Evolutionary conservation across 805 yeast species (phyloP).

Genomic region (Suhomyces pyralidae): DNA sequence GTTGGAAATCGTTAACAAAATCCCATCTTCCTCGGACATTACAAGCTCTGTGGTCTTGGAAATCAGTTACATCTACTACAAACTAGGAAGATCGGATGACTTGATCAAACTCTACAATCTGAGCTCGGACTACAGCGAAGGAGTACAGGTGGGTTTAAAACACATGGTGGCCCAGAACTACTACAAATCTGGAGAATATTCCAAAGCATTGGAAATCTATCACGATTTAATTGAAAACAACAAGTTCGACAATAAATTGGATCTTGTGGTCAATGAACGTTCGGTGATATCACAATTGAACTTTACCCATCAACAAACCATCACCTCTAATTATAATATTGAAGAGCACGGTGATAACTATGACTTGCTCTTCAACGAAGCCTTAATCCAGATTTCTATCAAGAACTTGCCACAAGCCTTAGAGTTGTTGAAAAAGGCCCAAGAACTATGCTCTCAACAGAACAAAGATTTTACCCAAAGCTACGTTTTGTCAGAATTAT

Average conservation of each 20-base stretch:
- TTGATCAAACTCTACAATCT: constrained; percentile 18
- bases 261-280: constrained; percentile 61
- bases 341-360: constrained; percentile 24
- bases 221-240: constrained; percentile 34
- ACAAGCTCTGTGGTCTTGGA: constrained; percentile 43
- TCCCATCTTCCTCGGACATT: constrained; percentile 24
- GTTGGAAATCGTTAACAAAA: constrained; percentile 36
- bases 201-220: constrained; percentile 47
- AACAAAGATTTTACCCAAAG: constrained; percentile 41
- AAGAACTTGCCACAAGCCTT: constrained; percentile 41
- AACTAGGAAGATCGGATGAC: constrained; percentile 43
- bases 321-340: constrained; percentile 1
- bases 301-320: constrained; percentile 5
- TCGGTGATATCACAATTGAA: constrained; percentile 59
- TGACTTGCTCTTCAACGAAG: constrained; percentile 60
- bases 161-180: constrained; percentile 55
- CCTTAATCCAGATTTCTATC: constrained; percentile 47
- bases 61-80: constrained; percentile 58
- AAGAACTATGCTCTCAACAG: constrained; percentile 35
- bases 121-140: constrained; percentile 12
- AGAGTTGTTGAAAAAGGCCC: constrained; percentile 44
- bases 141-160: constrained; percentile 32
- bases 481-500: constrained; percentile 50
- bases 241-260: constrained; percentile 45
- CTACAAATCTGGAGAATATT: constrained; percentile 45